Base-by-base conservation (phyloP, 441 rosid species). In the Hypseocharis bilobata region DNA sequence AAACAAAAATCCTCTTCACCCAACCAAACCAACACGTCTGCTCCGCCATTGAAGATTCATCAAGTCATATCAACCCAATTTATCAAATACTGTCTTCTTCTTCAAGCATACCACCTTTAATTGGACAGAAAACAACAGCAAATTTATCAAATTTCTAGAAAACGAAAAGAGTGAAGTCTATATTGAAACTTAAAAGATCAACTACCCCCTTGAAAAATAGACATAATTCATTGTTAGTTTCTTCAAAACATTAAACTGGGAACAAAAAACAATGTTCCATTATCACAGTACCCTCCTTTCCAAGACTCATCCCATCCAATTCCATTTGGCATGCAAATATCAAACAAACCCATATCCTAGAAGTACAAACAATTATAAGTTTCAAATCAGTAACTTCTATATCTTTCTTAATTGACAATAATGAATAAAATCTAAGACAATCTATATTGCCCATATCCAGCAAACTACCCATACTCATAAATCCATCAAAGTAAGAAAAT, bases 11-110 rank as follows among this genome's bases (percentile, higher is more conserved):
- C 66, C 81, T 75, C 70, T 73, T 84, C 60, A 89, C 65, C 91
- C 93, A 86, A 73, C 84, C 82, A 44, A 89, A 77, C 96, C 88
- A 88, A 30, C 80, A 74, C 62, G 69, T 74, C 56, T 70, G 77
- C 83, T 81, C 88, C 40, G 74, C 84, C 94, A 88, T 87, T 67
- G 49, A 34, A 76, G 69, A 69, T 72, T 75, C 69, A 68, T 63
- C 64, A 71, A 80, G 69, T 16, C 60, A 59, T 20, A 58, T 60
- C 52, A 75, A 56, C 55, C 34, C 65, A 63, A 55, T 36, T 22
- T 65, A 68, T 22, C 36, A 62, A 63, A 63, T 44, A 26, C 65
- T 66, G 51, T 72, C 63, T 70, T 64, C 57, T 63, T 20, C 62
- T 20, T 36, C 13, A 64, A 63, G 16, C 29, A 40, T 2, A 56